These are phyloP conservation scores for Phytopythium aichiense DNA, from an alignment of 352 stramenopile species.

Conservation along the genomic window DNA sequence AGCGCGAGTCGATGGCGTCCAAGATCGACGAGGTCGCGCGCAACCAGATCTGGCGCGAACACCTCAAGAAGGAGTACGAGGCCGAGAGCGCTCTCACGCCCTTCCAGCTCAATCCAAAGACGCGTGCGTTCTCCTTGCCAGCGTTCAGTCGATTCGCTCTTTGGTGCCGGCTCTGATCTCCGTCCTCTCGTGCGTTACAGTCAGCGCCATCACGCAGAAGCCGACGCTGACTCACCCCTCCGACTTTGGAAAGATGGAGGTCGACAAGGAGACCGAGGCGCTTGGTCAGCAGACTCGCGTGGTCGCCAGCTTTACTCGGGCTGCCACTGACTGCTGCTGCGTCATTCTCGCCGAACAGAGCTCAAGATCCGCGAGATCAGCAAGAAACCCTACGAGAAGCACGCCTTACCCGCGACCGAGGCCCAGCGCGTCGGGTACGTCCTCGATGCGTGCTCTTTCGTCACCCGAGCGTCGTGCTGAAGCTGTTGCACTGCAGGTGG, in stretches of 20 bases:
- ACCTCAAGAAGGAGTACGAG: constrained; percentile 80
- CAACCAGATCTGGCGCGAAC: constrained; percentile 88
- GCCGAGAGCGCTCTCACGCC: constrained; percentile 69
- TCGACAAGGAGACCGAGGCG: constrained; percentile 46
- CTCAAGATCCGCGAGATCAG: constrained; percentile 60
- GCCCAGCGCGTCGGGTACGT: constrained; percentile 63
- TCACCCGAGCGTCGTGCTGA: background rate
- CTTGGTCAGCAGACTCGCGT: constrained; percentile 28
- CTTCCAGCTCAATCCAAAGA: constrained; percentile 85
- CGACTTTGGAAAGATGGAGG: constrained; percentile 58
- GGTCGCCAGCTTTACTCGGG: background rate
- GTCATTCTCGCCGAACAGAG: constrained; percentile 10
- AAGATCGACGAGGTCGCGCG: constrained; percentile 83
- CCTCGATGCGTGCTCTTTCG: background rate
- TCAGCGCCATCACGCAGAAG: constrained; percentile 75
- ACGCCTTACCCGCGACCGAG: constrained; percentile 66
- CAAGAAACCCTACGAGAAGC: constrained; percentile 67
- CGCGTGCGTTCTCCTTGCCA: constrained; percentile 26
- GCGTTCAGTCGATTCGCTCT: too few relatives aligned
- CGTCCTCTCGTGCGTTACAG: constrained; percentile 16
- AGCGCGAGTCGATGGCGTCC: constrained; percentile 66
- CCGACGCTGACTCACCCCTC: constrained; percentile 68
- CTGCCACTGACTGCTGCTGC: background rate
- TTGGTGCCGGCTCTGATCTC: too few relatives aligned
- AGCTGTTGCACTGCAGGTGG: constrained; percentile 32